These are phyloP conservation scores for Taphrina wiesneri DNA, from an alignment of 1,139 yeast species.

Conservation along the genomic window DNA sequence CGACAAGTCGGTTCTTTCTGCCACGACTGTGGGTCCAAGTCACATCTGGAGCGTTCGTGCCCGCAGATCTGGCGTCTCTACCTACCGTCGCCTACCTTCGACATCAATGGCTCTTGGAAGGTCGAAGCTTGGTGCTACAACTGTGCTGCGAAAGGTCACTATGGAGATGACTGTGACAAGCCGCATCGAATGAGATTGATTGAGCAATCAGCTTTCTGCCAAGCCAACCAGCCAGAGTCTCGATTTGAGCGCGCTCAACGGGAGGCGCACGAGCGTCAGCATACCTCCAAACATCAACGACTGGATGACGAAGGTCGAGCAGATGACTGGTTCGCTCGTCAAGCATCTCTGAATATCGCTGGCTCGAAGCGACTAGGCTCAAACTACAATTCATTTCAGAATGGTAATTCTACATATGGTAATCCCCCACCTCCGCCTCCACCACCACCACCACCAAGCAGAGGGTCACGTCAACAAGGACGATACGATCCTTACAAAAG, in stretches of 20 bases:
- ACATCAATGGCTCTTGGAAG: constrained; percentile 20
- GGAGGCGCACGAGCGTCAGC: not conserved
- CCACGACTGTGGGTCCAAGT: constrained; percentile 28
- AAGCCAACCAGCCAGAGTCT: constrained; percentile 35
- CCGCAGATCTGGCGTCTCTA: constrained; percentile 36
- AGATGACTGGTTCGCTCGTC: constrained; percentile 35
- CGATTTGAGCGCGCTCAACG: not conserved
- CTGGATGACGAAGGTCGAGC: constrained; percentile 8
- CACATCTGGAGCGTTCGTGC: constrained; percentile 33
- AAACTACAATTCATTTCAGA: not conserved
- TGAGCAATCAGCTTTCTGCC: constrained; percentile 36
- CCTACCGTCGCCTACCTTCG: constrained; percentile 12
- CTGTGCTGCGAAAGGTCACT: constrained; percentile 35
- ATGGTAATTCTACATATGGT: not conserved
- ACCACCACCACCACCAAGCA: not conserved
- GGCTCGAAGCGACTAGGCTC: not conserved
- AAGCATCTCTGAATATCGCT: not conserved
- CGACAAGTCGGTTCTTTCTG: constrained; percentile 29
- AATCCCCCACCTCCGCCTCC: constrained; percentile 5
- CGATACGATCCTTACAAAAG: constrained; percentile 16
- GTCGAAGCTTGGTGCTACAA: constrained; percentile 34
- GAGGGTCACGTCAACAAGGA: constrained; percentile 14
- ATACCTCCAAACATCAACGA: not conserved
- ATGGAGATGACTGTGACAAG: constrained; percentile 35
- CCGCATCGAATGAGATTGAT: constrained; percentile 30